A percentile compares a stretch with the other conserved stretches of the same genome.
phyloP scores from a whole-genome alignment of 1,139 yeast species.

The Zygoascus sp. region DNA sequence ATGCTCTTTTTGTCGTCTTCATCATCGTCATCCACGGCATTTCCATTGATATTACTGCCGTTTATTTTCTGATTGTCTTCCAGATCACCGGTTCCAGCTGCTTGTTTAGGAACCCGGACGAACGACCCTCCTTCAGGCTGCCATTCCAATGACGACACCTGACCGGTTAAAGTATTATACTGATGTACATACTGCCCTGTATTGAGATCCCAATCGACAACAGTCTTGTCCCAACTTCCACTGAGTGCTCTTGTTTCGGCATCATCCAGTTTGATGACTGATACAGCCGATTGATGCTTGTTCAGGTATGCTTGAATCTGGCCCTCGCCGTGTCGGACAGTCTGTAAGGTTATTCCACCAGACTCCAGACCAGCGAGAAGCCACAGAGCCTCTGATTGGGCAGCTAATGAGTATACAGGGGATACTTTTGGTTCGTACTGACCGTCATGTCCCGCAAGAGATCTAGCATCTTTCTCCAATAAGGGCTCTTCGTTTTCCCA shows the following conservation, averaged over 20 bases:
- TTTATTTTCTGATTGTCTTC: slow-evolving; percentile 19
- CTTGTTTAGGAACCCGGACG: slow-evolving; percentile 26
- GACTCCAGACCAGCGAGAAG: slow-evolving; percentile 71
- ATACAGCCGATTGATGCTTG: slow-evolving; percentile 70
- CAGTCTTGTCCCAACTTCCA: slow-evolving; percentile 82
- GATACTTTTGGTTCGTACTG: slow-evolving; percentile 44
- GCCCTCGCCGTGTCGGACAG: slow-evolving; percentile 83
- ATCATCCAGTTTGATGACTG: slow-evolving; percentile 60
- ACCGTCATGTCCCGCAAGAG: slow-evolving; percentile 43
- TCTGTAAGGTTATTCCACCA: slow-evolving; percentile 85
- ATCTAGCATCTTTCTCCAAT: slow-evolving; percentile 42
- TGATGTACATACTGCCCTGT: slow-evolving; percentile 53
- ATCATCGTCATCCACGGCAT: slow-evolving; percentile 24
- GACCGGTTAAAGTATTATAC: slow-evolving; percentile 59
- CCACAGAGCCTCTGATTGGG: slow-evolving; percentile 80
- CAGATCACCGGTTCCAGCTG: neutral
- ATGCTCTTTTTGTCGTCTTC: slow-evolving; percentile 55
- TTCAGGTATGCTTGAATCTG: slow-evolving; percentile 69
- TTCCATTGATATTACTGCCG: slow-evolving; percentile 18
- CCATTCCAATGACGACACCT: slow-evolving; percentile 70
- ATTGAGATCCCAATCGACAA: slow-evolving; percentile 78
- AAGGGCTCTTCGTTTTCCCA: slow-evolving; percentile 96
- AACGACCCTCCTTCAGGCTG: slow-evolving; percentile 63
- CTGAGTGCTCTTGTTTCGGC: slow-evolving; percentile 61
- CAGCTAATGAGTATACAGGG: slow-evolving; percentile 86